A percentile compares a stretch with the other conserved stretches of the same genome.
Conservation (phyloP, 1,284 basidiomycete genomes). For the Cryptococcus sp. region DNA sequence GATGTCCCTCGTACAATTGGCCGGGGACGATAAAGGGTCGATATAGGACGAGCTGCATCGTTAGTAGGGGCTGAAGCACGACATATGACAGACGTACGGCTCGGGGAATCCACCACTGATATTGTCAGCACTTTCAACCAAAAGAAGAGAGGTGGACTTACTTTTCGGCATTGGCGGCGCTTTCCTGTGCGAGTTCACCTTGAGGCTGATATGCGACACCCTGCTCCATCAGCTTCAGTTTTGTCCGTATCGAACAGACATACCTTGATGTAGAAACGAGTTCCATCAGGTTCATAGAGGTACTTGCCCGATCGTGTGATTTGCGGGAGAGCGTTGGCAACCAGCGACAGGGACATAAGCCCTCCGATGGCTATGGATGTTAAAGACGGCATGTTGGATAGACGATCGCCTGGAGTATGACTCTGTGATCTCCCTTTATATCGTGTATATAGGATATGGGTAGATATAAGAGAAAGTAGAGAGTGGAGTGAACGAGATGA, state of each 20-base stretch:
- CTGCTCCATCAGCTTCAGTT: conserved; percentile 18
- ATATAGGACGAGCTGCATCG: conserved; percentile 36
- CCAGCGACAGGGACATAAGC: conserved; percentile 6
- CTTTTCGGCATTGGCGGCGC: conserved; percentile 54
- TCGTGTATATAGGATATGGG: no score
- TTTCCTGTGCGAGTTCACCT: conserved; percentile 54
- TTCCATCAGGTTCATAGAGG: conserved; percentile 67
- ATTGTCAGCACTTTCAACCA: neutral
- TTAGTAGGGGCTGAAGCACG: neutral
- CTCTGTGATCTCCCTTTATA: no score
- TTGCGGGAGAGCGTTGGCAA: conserved; percentile 33
- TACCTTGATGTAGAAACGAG: conserved; percentile 77
- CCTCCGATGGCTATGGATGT: neutral
- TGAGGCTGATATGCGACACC: conserved; percentile 87
- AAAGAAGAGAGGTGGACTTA: conserved; percentile 16
- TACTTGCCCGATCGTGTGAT: conserved; percentile 56
- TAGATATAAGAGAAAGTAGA: no score
- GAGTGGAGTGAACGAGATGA: no score
- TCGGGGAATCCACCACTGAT: conserved; percentile 62
- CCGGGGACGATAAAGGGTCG: conserved; percentile 68
- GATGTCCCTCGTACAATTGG: conserved; percentile 71
- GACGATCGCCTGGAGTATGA: no score
- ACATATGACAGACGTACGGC: conserved; percentile 48
- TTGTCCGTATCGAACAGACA: neutral
- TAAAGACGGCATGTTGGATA: neutral